Percentiles rank a stretch among this genome's conserved stretches.
phyloP scores from a whole-genome alignment of 1,284 basidiomycete species.

The Apiotrichum brassicae region DNA sequence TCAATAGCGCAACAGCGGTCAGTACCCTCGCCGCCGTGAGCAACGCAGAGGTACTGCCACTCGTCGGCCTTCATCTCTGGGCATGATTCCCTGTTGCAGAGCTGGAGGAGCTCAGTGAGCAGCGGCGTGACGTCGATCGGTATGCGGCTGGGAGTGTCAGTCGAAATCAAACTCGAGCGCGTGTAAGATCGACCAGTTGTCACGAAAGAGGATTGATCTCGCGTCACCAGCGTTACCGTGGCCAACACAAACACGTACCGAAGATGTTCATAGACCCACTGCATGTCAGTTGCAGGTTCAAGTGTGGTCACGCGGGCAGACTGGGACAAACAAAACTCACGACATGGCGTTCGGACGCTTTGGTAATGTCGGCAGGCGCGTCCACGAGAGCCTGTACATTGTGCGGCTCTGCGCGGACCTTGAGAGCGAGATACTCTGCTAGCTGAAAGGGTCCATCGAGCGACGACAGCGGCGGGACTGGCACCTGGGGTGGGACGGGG shows the following conservation, averaged over 20 bases:
- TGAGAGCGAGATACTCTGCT: constrained; percentile 86
- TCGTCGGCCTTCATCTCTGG: constrained; percentile 96
- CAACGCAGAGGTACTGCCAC: constrained; percentile 94
- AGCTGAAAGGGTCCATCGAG: constrained; percentile 88
- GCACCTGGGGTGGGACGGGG: constrained; percentile 20
- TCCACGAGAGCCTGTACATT: constrained; percentile 75
- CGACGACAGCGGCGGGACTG: constrained; percentile 31
- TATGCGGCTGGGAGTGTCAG: constrained; percentile 63
- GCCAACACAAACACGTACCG: constrained; percentile 53
- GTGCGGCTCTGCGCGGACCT: constrained; percentile 78
- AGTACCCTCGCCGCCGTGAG: constrained; percentile 53
- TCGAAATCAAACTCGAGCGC: constrained; percentile 52
- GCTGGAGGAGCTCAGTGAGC: constrained; percentile 74
- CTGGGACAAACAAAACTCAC: constrained; percentile 32
- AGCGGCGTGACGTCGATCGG: constrained; percentile 88
- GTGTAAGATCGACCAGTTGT: too few species aligned
- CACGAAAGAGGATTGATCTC: too few species aligned
- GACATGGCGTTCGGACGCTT: constrained; percentile 48
- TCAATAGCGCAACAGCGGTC: constrained; percentile 92
- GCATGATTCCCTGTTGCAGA: constrained; percentile 76
- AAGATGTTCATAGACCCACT: constrained; percentile 94
- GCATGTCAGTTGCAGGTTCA: too few species aligned
- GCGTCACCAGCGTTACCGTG: too few species aligned
- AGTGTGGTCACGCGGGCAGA: too few species aligned
- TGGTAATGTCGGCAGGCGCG: constrained; percentile 53